phyloP scores from a whole-genome alignment of 371 early-diverging fungal genomes.

The Lichtheimia ornata region DNA sequence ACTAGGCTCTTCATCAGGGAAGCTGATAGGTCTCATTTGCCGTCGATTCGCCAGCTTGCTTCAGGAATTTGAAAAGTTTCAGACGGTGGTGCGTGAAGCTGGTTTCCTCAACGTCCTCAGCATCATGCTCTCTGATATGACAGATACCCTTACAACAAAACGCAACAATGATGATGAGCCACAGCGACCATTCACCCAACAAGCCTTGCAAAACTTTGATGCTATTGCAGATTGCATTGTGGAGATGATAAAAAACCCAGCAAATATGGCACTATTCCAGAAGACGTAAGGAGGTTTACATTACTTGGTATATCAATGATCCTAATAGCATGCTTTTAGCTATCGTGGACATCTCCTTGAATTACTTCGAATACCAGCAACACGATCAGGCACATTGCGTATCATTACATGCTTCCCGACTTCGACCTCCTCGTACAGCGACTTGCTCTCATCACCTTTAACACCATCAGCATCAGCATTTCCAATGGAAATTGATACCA shows the following conservation, averaged over 20 bases:
- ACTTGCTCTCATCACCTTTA: conserved; percentile 2
- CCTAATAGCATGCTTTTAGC: conserved; percentile 2
- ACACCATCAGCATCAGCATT: background rate
- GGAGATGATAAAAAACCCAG: conserved; percentile 38
- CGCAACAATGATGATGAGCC: conserved; percentile 13
- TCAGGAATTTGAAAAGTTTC: conserved; percentile 49
- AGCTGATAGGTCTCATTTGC: conserved; percentile 54
- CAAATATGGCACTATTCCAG: conserved; percentile 33
- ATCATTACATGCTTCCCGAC: conserved; percentile 49
- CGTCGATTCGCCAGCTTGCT: conserved; percentile 48
- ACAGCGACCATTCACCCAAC: conserved; percentile 40
- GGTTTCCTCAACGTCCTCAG: conserved; percentile 67
- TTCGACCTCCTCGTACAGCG: background rate
- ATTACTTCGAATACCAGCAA: conserved; percentile 54
- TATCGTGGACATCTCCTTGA: conserved; percentile 62
- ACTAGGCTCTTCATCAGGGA: conserved; percentile 53
- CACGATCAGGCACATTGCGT: conserved; percentile 52
- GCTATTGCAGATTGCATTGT: conserved; percentile 54
- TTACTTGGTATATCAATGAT: too few relatives aligned
- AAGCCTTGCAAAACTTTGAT: conserved; percentile 53
- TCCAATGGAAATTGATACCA: conserved; percentile 30
- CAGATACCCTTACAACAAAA: conserved; percentile 31
- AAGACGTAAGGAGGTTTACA: conserved; percentile 31
- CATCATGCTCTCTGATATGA: conserved; percentile 56
- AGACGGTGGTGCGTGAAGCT: conserved; percentile 62